Percentiles rank a stretch among this genome's conserved stretches.
Evolutionary conservation across 495 filamentous ascomycete species (phyloP).

Genomic region (Halenospora varia): DNA sequence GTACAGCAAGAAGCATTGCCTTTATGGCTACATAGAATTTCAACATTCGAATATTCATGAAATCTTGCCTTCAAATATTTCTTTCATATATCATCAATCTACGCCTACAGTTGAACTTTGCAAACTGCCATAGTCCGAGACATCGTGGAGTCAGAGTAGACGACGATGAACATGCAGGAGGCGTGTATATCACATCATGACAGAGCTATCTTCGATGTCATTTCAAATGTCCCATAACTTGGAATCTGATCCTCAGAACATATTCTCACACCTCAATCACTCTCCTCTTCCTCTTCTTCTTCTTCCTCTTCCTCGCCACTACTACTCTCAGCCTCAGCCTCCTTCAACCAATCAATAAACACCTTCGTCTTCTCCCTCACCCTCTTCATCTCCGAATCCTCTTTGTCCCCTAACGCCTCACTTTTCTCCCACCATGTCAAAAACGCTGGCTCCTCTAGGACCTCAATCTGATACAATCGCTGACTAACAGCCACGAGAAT

Average conservation of each 20-base stretch:
- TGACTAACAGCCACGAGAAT: conserved; percentile 73
- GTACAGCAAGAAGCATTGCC: conserved; percentile 2
- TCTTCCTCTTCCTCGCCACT: conserved; percentile 70
- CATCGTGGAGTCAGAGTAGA: no score
- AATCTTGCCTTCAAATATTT: no score
- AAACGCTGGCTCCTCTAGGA: conserved; percentile 86
- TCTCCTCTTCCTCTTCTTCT: conserved; percentile 45
- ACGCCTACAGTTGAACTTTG: no score
- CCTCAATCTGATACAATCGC: conserved; percentile 76
- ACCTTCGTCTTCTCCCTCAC: conserved; percentile 69
- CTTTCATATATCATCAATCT: no score
- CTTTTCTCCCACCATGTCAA: conserved; percentile 81
- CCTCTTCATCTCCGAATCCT: conserved; percentile 58
- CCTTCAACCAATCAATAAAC: conserved; percentile 82
- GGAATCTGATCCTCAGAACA: no score
- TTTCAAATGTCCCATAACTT: no score
- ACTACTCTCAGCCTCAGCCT: conserved; percentile 75
- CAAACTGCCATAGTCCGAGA: no score
- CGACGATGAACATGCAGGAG: no score
- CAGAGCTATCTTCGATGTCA: no score
- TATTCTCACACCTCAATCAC: not conserved
- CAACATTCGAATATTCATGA: not conserved
- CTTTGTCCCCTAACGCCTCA: conserved; percentile 30
- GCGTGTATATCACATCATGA: no score
- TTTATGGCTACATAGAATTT: not conserved